Conservation (phyloP, 257 asterid species). For the Plantago ovata region DNA sequence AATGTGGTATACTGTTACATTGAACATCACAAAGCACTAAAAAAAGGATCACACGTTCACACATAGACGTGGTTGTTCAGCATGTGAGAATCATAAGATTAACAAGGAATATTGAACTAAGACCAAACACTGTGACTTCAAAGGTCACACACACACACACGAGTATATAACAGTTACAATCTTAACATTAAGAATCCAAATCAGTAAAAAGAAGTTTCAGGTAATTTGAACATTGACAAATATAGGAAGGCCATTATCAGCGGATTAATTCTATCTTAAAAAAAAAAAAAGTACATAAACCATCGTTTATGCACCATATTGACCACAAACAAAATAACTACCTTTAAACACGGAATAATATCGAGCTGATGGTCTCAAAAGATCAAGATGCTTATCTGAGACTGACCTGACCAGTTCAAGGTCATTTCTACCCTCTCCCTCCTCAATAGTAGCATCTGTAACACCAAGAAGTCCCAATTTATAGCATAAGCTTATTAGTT, state of each 20-base stretch:
- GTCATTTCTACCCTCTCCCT: slow-evolving; percentile 64
- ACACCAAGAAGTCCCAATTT: slow-evolving; percentile 48
- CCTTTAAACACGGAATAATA: slow-evolving; percentile 81
- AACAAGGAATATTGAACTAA: too few species aligned
- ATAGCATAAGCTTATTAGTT: slow-evolving; percentile 18
- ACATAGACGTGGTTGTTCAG: not conserved
- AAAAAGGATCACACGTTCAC: not conserved
- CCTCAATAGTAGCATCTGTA: slow-evolving; percentile 71
- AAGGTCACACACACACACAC: too few species aligned
- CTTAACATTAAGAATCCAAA: too few species aligned
- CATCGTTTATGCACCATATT: too few species aligned
- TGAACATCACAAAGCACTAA: not conserved
- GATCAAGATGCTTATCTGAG: slow-evolving; percentile 91
- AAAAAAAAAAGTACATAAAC: too few species aligned
- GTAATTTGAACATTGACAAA: too few species aligned
- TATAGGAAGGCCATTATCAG: too few species aligned
- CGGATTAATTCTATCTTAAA: too few species aligned
- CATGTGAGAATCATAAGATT: not conserved
- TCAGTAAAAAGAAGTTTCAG: too few species aligned
- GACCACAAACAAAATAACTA: slow-evolving; percentile 32
- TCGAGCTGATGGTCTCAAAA: slow-evolving; percentile 93
- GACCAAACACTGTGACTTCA: too few species aligned
- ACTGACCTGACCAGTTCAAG: slow-evolving; percentile 77
- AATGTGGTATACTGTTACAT: not conserved
- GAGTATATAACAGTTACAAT: too few species aligned